Evolutionary conservation across 345 rosid genomes (phyloP), one percentile per base, ranked within the genome.

Genomic region (Salix viminalis): DNA sequence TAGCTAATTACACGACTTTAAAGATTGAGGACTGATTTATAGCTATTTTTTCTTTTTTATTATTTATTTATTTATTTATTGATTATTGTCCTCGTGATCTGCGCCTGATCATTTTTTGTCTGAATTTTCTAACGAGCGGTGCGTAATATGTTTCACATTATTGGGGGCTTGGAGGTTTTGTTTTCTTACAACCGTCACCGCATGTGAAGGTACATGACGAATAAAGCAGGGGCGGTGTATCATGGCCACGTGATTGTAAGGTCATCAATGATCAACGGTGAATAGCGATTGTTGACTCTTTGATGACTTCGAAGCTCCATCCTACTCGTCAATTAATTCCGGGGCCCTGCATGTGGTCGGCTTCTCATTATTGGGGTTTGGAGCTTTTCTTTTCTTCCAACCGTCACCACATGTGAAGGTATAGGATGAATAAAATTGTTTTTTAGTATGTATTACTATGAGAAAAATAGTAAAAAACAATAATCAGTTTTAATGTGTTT

Each of bases 21-120:
- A 14, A 65, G 67, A 76, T 34, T 16, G 64, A 36, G 72, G 39
- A 3, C 23, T 18, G 30, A 39, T 13, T 46, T 46, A 46, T n/a
- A 42, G n/a, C 26, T 69, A 1, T 26, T 24, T 10, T n/a, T 69
- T 0, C 6, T 26, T 24, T 26, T 42, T 15, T 3, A 5, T 19
- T 19, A 7, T n/a, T 42, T 23, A 2, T 4, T 41, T 39, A 0
- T 2, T 12, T 15, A 13, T 13, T 13, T 30, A 18, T 52, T 71
- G 28, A 71, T 52, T 30, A 32, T 11, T 30, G 52, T 58, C 75
- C 46, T 58, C 48, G 75, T 58, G 75, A 72, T 72, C 67, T 58
- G 67, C 11, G 42, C 28, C 64, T 11, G 10, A 24, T 23, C 58
- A 69, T 69, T 67, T 67, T 13, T 21, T 16, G 11, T 69, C 56